Evolutionary conservation across 306 rosid species (phyloP), one percentile per base, ranked within the genome.

Genomic region (Glycine tomentella): DNA sequence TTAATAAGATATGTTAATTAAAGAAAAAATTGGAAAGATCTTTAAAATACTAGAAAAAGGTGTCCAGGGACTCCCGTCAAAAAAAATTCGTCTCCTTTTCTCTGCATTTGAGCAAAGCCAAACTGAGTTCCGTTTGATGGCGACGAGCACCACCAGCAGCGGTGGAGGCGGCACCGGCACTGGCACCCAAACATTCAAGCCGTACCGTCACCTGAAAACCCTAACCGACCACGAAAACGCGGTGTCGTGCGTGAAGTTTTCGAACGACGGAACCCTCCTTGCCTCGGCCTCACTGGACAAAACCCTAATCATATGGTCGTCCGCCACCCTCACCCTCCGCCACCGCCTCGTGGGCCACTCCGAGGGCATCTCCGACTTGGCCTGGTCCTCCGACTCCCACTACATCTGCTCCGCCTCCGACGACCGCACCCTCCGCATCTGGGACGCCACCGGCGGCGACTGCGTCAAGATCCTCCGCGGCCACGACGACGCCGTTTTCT

Each of bases 391-490:
- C 58, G 98, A 95, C 59, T 93, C 99, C 12, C 98, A 88, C 86
- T 95, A 95, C 90, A 86, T 95, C 75, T 95, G 99, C 84, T 93
- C 99, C 52, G 95, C 98, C 82, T 93, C 99, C 73, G 97, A 93
- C 67, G 97, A 95, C 58, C 90, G 92, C 34, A 93, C 97, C 51
- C 89, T 95, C 87, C 94, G 97, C 75, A 95, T 92, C 74, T 95
- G 99, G 99, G 97, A 93, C 72, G 97, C 91, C 82, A 57, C 77
- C 62, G 83, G 87, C 44, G 96, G 91, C 34, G 88, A 87, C 25
- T 85, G 94, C 85, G 96, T 95, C 40, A 93, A 95, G 87, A 95
- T 88, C 67, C 96, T 95, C 58, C 90, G 94, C 4, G 97, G 98
- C 25, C 99, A 95, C 78, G 53, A 90, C 61, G 65, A 89, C 68